Conservation (phyloP, 2,329 filamentous ascomycete species). For the Beauveria medogensis region DNA sequence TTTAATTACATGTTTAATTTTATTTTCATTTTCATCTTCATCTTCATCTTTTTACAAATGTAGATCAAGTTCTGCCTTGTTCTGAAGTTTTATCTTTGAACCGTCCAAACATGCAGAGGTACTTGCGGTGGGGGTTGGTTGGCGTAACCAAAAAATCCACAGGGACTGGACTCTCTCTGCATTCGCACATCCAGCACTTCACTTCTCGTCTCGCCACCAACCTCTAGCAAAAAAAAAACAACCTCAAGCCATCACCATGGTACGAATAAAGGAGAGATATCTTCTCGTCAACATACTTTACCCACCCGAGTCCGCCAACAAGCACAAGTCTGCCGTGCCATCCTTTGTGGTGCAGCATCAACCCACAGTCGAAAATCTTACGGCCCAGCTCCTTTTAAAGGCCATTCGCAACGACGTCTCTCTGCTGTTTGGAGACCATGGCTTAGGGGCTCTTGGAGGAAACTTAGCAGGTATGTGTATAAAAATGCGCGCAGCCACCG, state of each 20-base stretch:
- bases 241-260: slow-evolving; percentile 50
- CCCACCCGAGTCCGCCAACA: slow-evolving; percentile 45
- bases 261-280: slow-evolving; percentile 93
- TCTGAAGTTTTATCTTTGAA: too few relatives aligned
- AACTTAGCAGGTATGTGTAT: slow-evolving; percentile 54
- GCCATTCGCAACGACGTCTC: slow-evolving; percentile 64
- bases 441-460: slow-evolving; percentile 63
- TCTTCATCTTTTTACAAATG: too few relatives aligned
- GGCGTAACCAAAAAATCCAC: too few relatives aligned
- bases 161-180: too few relatives aligned
- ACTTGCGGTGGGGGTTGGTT: too few relatives aligned
- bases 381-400: slow-evolving; percentile 54
- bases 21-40: too few relatives aligned
- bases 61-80: too few relatives aligned
- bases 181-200: too few relatives aligned
- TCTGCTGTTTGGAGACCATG: slow-evolving; percentile 81
- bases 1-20: too few relatives aligned
- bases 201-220: too few relatives aligned
- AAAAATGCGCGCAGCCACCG: not conserved
- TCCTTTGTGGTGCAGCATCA: slow-evolving; percentile 67
- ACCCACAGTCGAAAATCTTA: slow-evolving; percentile 67
- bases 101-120: too few relatives aligned
- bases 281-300: slow-evolving; percentile 92
- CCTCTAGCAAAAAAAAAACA: too few relatives aligned
- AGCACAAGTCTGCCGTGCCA: slow-evolving; percentile 34